phyloP scores from a whole-genome alignment of 306 rosid species.

The Cercis canadensis region DNA sequence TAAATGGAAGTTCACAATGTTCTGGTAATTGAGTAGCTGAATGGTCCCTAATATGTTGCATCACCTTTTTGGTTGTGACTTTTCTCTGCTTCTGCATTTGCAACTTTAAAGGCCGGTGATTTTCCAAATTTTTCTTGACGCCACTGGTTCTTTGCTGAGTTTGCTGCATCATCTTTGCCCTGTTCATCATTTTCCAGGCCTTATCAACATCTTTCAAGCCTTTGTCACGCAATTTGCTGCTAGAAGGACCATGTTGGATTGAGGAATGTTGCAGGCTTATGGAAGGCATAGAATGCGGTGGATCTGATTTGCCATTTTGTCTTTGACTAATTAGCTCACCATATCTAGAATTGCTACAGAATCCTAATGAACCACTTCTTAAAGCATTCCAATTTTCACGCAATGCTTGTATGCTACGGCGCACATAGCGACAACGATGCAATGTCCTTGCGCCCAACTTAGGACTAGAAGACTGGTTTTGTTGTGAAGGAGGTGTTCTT shows the following conservation, averaged over 20 bases:
- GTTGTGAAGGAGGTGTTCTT: conserved; percentile 32
- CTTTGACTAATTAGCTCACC: conserved; percentile 37
- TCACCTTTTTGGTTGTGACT: conserved; percentile 37
- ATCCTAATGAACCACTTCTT: conserved; percentile 67
- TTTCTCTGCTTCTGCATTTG: conserved; percentile 39
- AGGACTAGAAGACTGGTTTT: conserved; percentile 12
- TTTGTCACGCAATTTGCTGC: conserved; percentile 10
- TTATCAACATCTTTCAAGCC: conserved; percentile 46
- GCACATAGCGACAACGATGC: conserved; percentile 52
- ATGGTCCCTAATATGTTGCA: conserved; percentile 33
- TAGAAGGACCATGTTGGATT: conserved; percentile 34
- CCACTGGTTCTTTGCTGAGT: conserved; percentile 36
- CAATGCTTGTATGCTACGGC: conserved; percentile 45
- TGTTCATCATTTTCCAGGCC: conserved; percentile 88
- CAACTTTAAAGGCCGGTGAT: conserved; percentile 18
- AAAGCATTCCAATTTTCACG: conserved; percentile 78
- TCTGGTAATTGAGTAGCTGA: conserved; percentile 39
- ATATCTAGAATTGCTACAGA: conserved; percentile 50
- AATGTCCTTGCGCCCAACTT: conserved; percentile 51
- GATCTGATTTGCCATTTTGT: conserved; percentile 40
- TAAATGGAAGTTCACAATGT: conserved; percentile 32
- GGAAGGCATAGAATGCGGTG: conserved; percentile 43
- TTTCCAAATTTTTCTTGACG: conserved; percentile 28
- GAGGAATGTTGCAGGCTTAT: conserved; percentile 42
- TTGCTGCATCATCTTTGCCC: conserved; percentile 50